Evolutionary conservation across 2,329 filamentous ascomycete genomes (phyloP).

Genomic region (Penicillium crustosum): DNA sequence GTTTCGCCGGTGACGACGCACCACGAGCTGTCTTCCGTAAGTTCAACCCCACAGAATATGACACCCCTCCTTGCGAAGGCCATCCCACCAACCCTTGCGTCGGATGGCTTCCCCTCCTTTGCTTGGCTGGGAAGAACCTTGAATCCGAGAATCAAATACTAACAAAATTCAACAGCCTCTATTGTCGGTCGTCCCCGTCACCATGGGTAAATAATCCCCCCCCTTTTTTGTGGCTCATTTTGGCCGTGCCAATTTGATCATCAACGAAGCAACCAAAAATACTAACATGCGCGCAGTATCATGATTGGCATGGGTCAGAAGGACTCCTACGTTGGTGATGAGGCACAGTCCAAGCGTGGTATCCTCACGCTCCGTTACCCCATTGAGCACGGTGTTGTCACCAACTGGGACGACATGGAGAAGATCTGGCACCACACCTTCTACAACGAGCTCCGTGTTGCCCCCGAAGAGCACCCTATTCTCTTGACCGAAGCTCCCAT

Average conservation of each 20-base stretch:
- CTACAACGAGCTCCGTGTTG: constrained; percentile 99
- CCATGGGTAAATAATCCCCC: constrained; percentile 82
- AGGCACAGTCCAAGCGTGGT: constrained; percentile 99
- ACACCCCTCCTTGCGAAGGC: constrained; percentile 18
- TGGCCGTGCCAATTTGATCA: background rate
- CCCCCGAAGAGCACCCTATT: constrained; percentile 99
- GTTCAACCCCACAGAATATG: constrained; percentile 49
- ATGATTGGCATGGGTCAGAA: constrained; percentile 99
- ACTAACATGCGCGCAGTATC: constrained; percentile 67
- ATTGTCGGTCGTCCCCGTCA: constrained; percentile 99
- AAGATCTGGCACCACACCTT: constrained; percentile 99
- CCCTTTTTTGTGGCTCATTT: constrained; percentile 10
- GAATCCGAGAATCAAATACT: background rate
- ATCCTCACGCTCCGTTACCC: constrained; percentile 99
- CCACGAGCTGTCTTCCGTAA: constrained; percentile 99
- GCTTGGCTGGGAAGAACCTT: background rate
- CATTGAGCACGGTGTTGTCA: constrained; percentile 99
- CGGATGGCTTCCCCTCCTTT: constrained; percentile 14
- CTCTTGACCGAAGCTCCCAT: constrained; percentile 98
- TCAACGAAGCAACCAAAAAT: constrained; percentile 1
- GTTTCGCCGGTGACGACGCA: constrained; percentile 99
- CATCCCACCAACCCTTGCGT: constrained; percentile 33
- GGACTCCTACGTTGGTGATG: constrained; percentile 99
- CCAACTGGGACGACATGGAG: constrained; percentile 99
- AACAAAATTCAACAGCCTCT: constrained; percentile 64